phyloP scores from a whole-genome alignment of 345 rosid genomes.

The Geranium rotundifolium region DNA sequence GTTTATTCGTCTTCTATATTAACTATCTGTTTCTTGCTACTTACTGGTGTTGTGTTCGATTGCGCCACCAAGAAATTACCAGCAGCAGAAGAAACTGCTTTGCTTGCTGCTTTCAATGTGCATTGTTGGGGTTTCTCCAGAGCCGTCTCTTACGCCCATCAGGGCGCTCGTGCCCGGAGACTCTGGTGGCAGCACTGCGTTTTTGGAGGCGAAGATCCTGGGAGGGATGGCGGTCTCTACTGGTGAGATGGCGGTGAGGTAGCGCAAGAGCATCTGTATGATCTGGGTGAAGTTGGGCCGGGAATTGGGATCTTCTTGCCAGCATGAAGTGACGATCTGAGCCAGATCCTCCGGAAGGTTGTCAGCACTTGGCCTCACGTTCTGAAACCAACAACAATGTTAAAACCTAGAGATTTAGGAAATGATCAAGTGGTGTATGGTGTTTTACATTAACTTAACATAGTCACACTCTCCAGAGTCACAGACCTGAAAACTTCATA shows the following conservation, averaged over 20 bases:
- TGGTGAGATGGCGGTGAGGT: constrained; percentile 48
- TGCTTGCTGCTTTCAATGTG: constrained; percentile 31
- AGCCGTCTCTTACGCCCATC: constrained; percentile 50
- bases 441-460: no score
- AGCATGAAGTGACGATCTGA: constrained; percentile 73
- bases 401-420: background rate
- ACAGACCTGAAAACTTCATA: no score
- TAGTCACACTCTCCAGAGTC: no score
- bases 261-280: constrained; percentile 68
- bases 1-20: no score
- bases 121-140: constrained; percentile 27
- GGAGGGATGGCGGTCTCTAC: constrained; percentile 46
- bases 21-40: no score
- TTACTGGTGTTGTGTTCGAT: no score
- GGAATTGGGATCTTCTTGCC: constrained; percentile 91
- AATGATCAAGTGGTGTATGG: background rate
- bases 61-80: constrained; percentile 34
- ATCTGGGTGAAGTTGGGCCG: constrained; percentile 79
- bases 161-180: constrained; percentile 84
- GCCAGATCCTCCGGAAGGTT: constrained; percentile 72
- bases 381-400: constrained; percentile 28
- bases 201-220: constrained; percentile 37
- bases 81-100: constrained; percentile 72
- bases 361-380: constrained; percentile 78
- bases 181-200: constrained; percentile 62